These are phyloP conservation scores for Fusarium nurragi DNA, from an alignment of 2,329 filamentous ascomycete genomes.

Conservation along the genomic window DNA sequence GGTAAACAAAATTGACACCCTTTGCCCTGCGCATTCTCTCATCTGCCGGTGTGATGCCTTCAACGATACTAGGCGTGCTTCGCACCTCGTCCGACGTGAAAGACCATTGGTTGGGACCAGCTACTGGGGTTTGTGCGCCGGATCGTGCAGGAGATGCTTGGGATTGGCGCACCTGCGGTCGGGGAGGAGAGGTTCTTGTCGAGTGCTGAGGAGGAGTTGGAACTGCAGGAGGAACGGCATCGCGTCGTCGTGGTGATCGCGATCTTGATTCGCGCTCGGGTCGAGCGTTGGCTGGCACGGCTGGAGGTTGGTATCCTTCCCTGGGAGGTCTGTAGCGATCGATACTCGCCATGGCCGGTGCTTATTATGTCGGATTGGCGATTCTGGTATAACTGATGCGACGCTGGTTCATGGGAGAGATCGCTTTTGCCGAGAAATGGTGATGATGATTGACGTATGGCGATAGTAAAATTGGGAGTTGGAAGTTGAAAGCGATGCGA, in stretches of 20 bases:
- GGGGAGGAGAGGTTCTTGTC: slow-evolving; percentile 65
- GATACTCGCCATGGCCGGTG: slow-evolving; percentile 64
- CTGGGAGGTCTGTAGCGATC: slow-evolving; percentile 67
- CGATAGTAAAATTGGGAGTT: background rate
- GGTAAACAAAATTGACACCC: slow-evolving; percentile 95
- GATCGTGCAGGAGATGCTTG: slow-evolving; percentile 56
- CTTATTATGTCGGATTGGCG: slow-evolving; percentile 41
- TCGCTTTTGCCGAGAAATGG: slow-evolving; percentile 13
- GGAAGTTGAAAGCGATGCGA: slow-evolving; percentile 24
- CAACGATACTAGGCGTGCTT: slow-evolving; percentile 83
- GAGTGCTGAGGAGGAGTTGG: slow-evolving; percentile 68
- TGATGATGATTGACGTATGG: slow-evolving; percentile 19
- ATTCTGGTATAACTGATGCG: slow-evolving; percentile 28
- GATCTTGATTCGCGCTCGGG: slow-evolving; percentile 60
- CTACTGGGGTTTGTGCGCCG: slow-evolving; percentile 50
- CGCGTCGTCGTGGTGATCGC: slow-evolving; percentile 58
- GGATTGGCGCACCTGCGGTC: slow-evolving; percentile 55
- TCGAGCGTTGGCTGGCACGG: slow-evolving; percentile 51
- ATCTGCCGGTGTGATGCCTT: slow-evolving; percentile 79
- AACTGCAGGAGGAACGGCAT: slow-evolving; percentile 66
- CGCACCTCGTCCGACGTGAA: slow-evolving; percentile 85
- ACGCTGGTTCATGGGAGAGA: slow-evolving; percentile 40
- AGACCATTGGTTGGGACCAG: slow-evolving; percentile 77
- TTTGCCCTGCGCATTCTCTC: slow-evolving; percentile 86
- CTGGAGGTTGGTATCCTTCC: slow-evolving; percentile 66